Evolutionary conservation across 169 alveolate genomes (phyloP).

Genomic region (Babesia caballi): DNA sequence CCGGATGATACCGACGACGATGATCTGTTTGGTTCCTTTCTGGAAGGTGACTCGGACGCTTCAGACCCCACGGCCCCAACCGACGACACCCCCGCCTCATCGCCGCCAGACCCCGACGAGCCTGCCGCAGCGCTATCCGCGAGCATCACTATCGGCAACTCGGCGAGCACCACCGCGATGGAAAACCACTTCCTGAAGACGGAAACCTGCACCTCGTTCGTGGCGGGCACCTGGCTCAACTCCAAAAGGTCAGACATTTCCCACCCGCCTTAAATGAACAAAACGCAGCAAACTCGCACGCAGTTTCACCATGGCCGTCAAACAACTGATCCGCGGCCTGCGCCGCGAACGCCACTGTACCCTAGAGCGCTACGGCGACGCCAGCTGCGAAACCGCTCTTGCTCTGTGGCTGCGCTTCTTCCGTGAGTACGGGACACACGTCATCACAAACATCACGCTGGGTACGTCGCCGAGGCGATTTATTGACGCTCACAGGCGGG

Average conservation of each 20-base stretch:
- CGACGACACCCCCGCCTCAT: background rate
- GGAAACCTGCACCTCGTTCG: conserved; percentile 21
- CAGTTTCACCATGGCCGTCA: background rate
- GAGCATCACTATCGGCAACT: background rate
- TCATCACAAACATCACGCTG: conserved; percentile 26
- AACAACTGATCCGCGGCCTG: background rate
- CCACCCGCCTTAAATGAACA: too few relatives aligned
- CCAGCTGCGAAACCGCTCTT: background rate
- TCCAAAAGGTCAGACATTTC: conserved; percentile 1
- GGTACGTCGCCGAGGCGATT: background rate
- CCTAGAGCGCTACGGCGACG: background rate
- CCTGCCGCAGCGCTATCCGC: background rate
- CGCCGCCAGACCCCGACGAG: background rate
- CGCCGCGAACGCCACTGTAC: background rate
- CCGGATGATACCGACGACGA: background rate
- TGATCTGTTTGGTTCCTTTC: background rate
- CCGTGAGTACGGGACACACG: conserved; percentile 40
- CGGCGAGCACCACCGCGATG: background rate
- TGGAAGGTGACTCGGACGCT: background rate
- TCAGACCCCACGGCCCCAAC: background rate
- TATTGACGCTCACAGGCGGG: conserved; percentile 13
- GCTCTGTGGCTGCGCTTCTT: conserved; percentile 17
- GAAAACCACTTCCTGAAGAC: background rate
- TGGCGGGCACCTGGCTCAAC: conserved; percentile 24
- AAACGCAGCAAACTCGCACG: conserved; percentile 2